Base-by-base conservation (phyloP, 176 grass and related monocot species). In the Ananas comosus region DNA sequence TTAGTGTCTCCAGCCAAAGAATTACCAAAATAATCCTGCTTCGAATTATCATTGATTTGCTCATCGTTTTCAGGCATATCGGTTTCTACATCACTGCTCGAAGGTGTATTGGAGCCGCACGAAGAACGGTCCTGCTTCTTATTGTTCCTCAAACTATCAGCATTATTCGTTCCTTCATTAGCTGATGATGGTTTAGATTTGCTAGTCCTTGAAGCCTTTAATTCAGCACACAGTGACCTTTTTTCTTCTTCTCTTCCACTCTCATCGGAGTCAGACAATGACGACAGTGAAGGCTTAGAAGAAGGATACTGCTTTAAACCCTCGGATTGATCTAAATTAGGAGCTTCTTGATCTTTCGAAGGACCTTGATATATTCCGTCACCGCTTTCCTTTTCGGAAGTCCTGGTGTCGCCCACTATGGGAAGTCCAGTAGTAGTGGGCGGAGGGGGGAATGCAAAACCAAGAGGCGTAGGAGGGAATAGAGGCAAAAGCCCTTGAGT, bases 111-210 rank as follows among this genome's bases (percentile, higher is more conserved):
- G 50, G 94, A 99, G 72, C 94, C 94, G 2, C 95, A 99, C 48
- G 95, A 99, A 73, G 95, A 99, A 56, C 87, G 87, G 84, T 99
- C 82, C 66, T 63, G 72, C 73, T 86, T 96, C 78, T 96, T 93
- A 69, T 88, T 86, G 49, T 70, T 87, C 63, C 51, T 79, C 19
- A 63, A 68, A 25, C 13, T 69, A 67, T 87, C 83, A 77, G 50
- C 48, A 29, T 80, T 72, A 66, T 84, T 68, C 76, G 52, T 7
- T 42, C 33, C 65, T 74, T 70, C 82, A 70, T 76, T 76, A 18
- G 64, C 25, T 80, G 47, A 28, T 72, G 49, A 72, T 70, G 66
- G 64, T 48, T 84, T 66, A 49, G 22, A 67, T 71, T 80, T 82
- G 75, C 72, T 75, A 11, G 53, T 68, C 11, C 27, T 75, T 66